Evolutionary conservation across 2,329 filamentous ascomycete genomes (phyloP), one percentile per base, ranked within the genome.

Genomic region (Calonectria pseudoturangicola): DNA sequence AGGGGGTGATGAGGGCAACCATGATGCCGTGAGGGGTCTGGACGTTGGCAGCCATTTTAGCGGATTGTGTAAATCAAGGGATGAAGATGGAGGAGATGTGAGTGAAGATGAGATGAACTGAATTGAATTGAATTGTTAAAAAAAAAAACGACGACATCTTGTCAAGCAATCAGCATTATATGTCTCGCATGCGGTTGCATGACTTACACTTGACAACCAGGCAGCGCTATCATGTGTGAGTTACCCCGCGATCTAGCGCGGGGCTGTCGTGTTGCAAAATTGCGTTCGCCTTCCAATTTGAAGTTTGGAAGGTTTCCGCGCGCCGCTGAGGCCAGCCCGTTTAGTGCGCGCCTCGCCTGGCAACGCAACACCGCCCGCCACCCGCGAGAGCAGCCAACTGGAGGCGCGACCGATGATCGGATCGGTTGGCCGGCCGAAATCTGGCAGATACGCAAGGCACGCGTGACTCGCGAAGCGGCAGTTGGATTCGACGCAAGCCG

Each of bases 1-100:
- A 88, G 2, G 87, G 87, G 21, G 87, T 89, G 77, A 86, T 84
- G 13, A 89, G 81, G 66, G 87, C 87, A 47, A 88, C 87, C 74
- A 88, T 82, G 71, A 89, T 87, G 73, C 87, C 87, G 48, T 76
- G 78, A 58, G 83, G 78, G 65, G 78, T 79, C 68, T 76, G 54
- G 41, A 70, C 54, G 60, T 69, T 68, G 36, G 75, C 67, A 1
- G 77, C 65, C 78, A 79, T 79, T 71, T 27, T 77, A 63, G 62
- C 18, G 18, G 27, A 64, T 51, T 62, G 25, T 39, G 54, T n/a
- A 25, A 63, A 21, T 8, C n/a, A 30, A 39, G 30, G 4, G n/a
- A 50, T 28, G n/a, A 51, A 51, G 30, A 33, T 33, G 30, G 30
- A 33, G 21, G 21, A 21, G 21, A 21, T 21, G 21, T 21, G 21